These are phyloP conservation scores for Trametes cubensis DNA, from an alignment of 768 basidiomycete genomes.

Conservation along the genomic window DNA sequence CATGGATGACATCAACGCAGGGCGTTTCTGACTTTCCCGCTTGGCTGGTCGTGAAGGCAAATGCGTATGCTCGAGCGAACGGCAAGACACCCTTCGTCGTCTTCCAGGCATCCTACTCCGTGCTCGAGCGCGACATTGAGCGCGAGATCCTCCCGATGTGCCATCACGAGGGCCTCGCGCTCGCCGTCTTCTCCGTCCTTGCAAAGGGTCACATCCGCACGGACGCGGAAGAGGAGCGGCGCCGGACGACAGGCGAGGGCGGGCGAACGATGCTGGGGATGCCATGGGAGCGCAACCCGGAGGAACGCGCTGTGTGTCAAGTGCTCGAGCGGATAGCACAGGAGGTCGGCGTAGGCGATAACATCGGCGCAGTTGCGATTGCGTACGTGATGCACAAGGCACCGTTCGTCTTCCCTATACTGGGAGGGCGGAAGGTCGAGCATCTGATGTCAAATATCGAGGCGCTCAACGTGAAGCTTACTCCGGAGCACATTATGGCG, in stretches of 20 bases:
- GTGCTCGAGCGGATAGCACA: conserved; percentile 51
- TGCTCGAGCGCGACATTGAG: conserved; percentile 38
- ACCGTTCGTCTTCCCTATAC: conserved; percentile 50
- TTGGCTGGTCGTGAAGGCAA: conserved; percentile 39
- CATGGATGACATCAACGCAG: not conserved
- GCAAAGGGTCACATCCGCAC: conserved; percentile 41
- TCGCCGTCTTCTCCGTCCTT: conserved; percentile 32
- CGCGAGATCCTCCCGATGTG: conserved; percentile 40
- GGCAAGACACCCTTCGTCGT: conserved; percentile 38
- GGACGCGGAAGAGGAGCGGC: conserved; percentile 36
- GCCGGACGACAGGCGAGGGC: conserved; percentile 28
- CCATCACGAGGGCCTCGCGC: conserved; percentile 7
- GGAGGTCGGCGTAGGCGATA: conserved; percentile 43
- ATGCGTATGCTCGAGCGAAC: conserved; percentile 41
- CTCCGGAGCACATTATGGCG: conserved; percentile 45
- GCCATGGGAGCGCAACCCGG: conserved; percentile 48
- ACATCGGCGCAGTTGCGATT: conserved; percentile 41
- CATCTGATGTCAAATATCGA: conserved; percentile 38
- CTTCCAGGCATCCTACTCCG: conserved; percentile 37
- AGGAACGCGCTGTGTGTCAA: conserved; percentile 42
- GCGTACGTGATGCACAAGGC: conserved; percentile 52
- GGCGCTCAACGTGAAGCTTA: conserved; percentile 47
- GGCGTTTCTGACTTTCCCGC: conserved; percentile 34
- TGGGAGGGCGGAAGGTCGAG: conserved; percentile 52
- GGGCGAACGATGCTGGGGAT: not conserved